Evolutionary conservation across 768 basidiomycete genomes (phyloP), one percentile per base, ranked within the genome.

Genomic region (Phlebiopsis gigantea): DNA sequence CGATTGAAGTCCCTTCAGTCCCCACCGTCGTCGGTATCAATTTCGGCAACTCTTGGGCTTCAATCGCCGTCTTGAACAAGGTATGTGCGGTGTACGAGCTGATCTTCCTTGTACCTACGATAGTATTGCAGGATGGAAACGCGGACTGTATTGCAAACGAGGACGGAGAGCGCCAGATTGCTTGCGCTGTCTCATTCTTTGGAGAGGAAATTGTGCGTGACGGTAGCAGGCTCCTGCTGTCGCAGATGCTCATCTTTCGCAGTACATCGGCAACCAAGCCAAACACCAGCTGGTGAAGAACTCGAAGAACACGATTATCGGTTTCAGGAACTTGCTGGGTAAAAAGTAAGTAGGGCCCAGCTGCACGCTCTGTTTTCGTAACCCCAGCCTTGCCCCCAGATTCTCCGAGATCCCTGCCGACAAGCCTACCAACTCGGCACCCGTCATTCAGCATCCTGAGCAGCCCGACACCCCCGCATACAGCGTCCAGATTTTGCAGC

Each of bases 71-170:
- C 46, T 87, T 97, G 67, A 92, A 90, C 64, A 98, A 97, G 81
- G 94, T 90, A 47, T 24, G 81, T 25, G 19, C 15, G 10, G 21
- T n/a, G 31, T 24, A 28, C 2, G 45, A 14, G 12, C 8, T 24
- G 53, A 53, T 47, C 4, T 48, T 48, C 3, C 24, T 6, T 45
- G n/a, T 6, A 28, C 15, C 28, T 48, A 39, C 34, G 28, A 26
- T 29, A 44, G 21, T 34, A 5, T 0, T 41, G 21, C 55, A 95
- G 93, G 93, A 97, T 72, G 91, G 91, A 12, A 76, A 89, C 28
- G 87, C 95, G 43, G 91, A 94, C 67, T 96, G 92, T 69, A 98
- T 98, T 59, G 97, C 95, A 5, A 98, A 98, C 69, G 95, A 98
- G 69, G 96, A 98, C 69, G 96, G 97, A 28, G 96, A 98, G 68